Evolutionary conservation across 164 flowering plant species (phyloP).

Genomic region (Kingdonia uniflora): DNA sequence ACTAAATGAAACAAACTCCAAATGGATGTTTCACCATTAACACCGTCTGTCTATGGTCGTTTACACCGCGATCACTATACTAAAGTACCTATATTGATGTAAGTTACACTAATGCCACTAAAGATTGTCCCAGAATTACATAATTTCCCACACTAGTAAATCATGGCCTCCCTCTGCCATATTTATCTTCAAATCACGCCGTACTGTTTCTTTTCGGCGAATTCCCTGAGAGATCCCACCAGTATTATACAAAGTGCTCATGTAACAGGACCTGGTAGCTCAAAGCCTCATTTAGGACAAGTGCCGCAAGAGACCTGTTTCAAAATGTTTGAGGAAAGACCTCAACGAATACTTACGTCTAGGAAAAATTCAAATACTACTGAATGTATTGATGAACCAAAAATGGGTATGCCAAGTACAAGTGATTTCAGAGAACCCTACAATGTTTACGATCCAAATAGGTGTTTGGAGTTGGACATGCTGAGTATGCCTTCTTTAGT

Average conservation of each 20-base stretch:
- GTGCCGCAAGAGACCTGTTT: background rate
- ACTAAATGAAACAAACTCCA: too few species aligned
- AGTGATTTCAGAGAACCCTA: background rate
- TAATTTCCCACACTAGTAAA: too few species aligned
- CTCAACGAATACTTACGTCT: background rate
- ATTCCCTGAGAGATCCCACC: background rate
- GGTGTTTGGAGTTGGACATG: too few species aligned
- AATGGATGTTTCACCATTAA: too few species aligned
- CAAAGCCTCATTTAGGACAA: background rate
- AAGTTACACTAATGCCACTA: too few species aligned
- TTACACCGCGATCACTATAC: too few species aligned
- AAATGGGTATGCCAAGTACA: background rate
- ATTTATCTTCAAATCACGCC: background rate
- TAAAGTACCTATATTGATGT: too few species aligned
- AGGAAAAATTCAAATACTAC: background rate
- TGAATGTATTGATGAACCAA: background rate
- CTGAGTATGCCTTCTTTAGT: too few species aligned
- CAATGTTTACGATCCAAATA: too few species aligned
- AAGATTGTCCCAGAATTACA: too few species aligned
- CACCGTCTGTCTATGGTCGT: too few species aligned
- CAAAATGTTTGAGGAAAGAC: constrained; percentile 4
- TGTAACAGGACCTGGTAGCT: too few species aligned
- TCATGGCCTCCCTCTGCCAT: constrained; percentile 1
- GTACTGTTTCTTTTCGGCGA: background rate
- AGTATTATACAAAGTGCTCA: background rate